Conservation (phyloP, 768 basidiomycete genomes). For the Leccinum boreale region DNA sequence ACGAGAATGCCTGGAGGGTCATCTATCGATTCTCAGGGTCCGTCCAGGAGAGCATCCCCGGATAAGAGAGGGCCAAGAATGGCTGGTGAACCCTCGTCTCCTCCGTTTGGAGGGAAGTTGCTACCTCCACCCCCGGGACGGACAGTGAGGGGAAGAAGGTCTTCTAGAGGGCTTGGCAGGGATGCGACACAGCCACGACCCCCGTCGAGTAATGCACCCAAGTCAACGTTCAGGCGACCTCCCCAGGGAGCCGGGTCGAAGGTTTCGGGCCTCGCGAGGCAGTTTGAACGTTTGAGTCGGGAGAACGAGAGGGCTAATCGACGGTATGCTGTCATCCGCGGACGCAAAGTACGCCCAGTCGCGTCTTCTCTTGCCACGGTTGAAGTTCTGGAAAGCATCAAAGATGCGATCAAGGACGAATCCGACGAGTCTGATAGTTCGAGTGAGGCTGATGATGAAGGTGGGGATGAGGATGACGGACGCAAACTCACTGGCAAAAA, state of each 20-base stretch:
- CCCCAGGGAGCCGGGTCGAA: conserved; percentile 53
- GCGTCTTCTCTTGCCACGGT: conserved; percentile 86
- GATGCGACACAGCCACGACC: conserved; percentile 43
- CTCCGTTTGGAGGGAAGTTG: conserved; percentile 21
- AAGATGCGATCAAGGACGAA: conserved; percentile 88
- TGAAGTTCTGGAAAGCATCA: conserved; percentile 83
- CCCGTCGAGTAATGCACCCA: conserved; percentile 35
- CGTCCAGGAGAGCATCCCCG: conserved; percentile 68
- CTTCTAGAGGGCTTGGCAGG: conserved; percentile 32
- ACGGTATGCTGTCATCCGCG: conserved; percentile 82
- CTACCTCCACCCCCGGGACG: conserved; percentile 31
- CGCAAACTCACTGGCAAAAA: conserved; percentile 28
- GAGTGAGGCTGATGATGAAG: conserved; percentile 64
- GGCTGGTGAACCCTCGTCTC: conserved; percentile 35
- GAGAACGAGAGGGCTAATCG: conserved; percentile 74
- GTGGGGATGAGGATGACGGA: conserved; percentile 54
- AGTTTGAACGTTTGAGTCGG: conserved; percentile 81
- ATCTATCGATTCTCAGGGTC: conserved; percentile 50
- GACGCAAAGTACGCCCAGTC: conserved; percentile 85
- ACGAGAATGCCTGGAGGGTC: conserved; percentile 47
- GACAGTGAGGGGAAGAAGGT: conserved; percentile 36
- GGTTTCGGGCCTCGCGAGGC: conserved; percentile 85
- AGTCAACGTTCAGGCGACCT: conserved; percentile 55
- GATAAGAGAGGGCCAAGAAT: conserved; percentile 55
- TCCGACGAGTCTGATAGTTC: conserved; percentile 70